Evolutionary conservation across 2,329 filamentous ascomycete species (phyloP), one percentile per base, ranked within the genome.

Genomic region (Penicillium sp.): DNA sequence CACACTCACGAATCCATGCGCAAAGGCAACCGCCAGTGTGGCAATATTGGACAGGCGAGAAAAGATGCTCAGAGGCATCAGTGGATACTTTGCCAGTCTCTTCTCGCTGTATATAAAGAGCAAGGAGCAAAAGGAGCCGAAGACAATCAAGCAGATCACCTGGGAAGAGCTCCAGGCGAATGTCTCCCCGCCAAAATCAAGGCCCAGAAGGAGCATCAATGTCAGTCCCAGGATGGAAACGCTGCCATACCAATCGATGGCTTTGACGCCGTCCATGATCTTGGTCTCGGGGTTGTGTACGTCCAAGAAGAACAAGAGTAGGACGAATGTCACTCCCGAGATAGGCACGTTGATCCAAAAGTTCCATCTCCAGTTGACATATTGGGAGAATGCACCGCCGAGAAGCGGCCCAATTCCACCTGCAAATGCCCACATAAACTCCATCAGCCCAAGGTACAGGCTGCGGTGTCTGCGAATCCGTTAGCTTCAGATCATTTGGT

Each of bases 61-160:
- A 73, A 91, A 90, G 0, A 91, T 76, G 2, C 78, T 78, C 57
- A 90, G 75, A 0, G 89, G 90, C 65, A 92, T 88, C n/a, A 92
- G 76, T 0, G 90, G 89, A 66, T 87, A 84, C 55, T 80, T 79
- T 3, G 88, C 88, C 8, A 90, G 68, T 55, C 82, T 82, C 72
- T 83, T 84, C 73, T 92, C 89, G 64, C 84, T 84, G 62, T 86
- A 74, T 43, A 89, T 70, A 68, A 91, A 86, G 0, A 81, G 70
- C 35, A 78, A 71, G 4, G 79, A 76, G 75, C 83, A 81, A 3
- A 81, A 53, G 7, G 71, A 67, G 0, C 84, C 83, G 48, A 85
- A 79, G 0, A 85, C 75, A 11, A 86, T 78, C 5, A 86, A 70
- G 42, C 81, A 83, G 45, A 86, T 83, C 11, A 86, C 81, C 55